Percentiles rank a stretch among this genome's conserved stretches.
phyloP scores from a whole-genome alignment of 179 eudicot genomes.

The Beta macrorhiza region DNA sequence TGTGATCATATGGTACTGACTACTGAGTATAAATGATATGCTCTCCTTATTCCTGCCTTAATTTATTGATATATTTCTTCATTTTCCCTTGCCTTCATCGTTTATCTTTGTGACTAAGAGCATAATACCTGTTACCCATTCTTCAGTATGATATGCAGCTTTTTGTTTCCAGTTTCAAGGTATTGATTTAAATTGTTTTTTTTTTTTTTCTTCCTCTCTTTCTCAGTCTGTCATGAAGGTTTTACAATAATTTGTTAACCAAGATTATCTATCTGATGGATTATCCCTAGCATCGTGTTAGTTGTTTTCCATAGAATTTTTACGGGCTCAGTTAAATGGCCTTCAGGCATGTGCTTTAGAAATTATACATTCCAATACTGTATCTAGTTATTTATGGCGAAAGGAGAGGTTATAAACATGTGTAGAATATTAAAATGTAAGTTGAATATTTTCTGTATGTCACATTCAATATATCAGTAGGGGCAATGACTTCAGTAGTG shows the following conservation, averaged over 20 bases:
- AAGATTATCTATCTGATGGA: too few relatives aligned
- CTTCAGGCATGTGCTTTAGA: not conserved
- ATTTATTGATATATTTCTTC: not conserved
- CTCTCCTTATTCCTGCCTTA: not conserved
- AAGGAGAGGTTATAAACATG: not conserved
- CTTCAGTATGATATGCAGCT: not conserved
- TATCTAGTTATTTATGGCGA: not conserved
- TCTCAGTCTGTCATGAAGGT: not conserved
- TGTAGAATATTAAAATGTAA: not conserved
- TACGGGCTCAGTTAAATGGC: too few relatives aligned
- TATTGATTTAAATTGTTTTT: not conserved
- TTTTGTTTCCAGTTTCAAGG: not conserved
- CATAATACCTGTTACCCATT: not conserved
- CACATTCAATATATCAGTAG: not conserved
- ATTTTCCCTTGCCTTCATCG: not conserved
- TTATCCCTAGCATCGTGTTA: too few relatives aligned
- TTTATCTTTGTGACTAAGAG: not conserved
- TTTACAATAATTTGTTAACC: too few relatives aligned
- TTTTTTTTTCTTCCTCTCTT: not conserved
- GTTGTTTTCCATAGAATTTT: too few relatives aligned
- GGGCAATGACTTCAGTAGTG: not conserved
- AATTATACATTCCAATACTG: not conserved
- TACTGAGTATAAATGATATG: not conserved
- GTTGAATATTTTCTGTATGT: not conserved
- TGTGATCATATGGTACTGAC: constrained; percentile 3